phyloP scores from a whole-genome alignment of 1,284 basidiomycete genomes.

The Melampsora americana region DNA sequence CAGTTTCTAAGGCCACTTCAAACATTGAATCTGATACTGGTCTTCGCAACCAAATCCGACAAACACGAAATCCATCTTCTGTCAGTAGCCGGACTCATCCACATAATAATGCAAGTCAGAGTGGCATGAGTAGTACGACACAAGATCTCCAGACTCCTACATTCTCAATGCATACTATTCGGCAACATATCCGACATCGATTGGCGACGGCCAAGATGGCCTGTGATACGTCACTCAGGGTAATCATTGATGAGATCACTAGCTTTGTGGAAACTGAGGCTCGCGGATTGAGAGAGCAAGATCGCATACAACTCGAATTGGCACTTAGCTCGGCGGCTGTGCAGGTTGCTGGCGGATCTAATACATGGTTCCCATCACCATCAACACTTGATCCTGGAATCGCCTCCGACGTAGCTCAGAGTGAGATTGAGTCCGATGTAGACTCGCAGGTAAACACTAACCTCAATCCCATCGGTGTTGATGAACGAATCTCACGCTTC shows the following conservation, averaged over 20 bases:
- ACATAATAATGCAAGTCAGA: not conserved
- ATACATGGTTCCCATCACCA: conserved; percentile 45
- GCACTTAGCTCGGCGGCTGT: conserved; percentile 56
- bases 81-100: not conserved
- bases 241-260: conserved; percentile 88
- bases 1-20: not conserved
- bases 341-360: conserved; percentile 52
- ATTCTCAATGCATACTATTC: conserved; percentile 64
- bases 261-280: conserved; percentile 82
- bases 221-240: conserved; percentile 89
- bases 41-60: not conserved
- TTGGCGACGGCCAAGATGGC: conserved; percentile 89
- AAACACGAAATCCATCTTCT: not conserved
- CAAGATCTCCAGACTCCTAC: conserved; percentile 42
- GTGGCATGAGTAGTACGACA: conserved; percentile 5
- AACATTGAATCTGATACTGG: too few relatives aligned
- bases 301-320: conserved; percentile 64
- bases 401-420: conserved; percentile 24
- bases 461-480: not conserved
- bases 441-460: not conserved
- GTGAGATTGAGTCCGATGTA: conserved; percentile 8
- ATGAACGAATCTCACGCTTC: not conserved
- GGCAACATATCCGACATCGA: conserved; percentile 86
- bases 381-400: conserved; percentile 27
- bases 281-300: conserved; percentile 66